Percentiles rank a stretch among this genome's conserved stretches.
phyloP scores from a whole-genome alignment of 2,329 filamentous ascomycete genomes.

The Colletotrichum phormii region DNA sequence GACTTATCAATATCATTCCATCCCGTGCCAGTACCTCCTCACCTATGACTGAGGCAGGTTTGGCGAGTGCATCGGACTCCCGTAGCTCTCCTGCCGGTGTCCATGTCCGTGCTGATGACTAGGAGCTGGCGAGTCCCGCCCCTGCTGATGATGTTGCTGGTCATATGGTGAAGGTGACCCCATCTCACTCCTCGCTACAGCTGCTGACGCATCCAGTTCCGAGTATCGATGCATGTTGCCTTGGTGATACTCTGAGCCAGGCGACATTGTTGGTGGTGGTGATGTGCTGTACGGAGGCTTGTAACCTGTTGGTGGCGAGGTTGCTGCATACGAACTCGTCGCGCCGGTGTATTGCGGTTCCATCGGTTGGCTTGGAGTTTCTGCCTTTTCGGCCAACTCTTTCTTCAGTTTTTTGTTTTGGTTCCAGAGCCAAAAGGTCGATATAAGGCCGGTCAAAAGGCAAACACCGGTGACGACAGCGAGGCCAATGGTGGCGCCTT shows the following conservation, averaged over 20 bases:
- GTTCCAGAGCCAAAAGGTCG: conserved; percentile 38
- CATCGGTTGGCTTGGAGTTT: neutral
- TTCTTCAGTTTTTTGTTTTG: conserved; percentile 39
- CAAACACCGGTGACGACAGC: conserved; percentile 40
- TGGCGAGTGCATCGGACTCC: neutral
- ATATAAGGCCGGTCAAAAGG: conserved; percentile 33
- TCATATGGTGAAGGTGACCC: conserved; percentile 32
- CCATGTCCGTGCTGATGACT: neutral
- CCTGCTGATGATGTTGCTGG: conserved; percentile 15
- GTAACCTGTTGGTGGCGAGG: conserved; percentile 19
- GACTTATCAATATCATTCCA: neutral
- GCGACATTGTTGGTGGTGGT: conserved; percentile 2
- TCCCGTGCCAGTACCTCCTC: accelerated
- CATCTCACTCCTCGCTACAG: conserved; percentile 32
- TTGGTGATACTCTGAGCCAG: conserved; percentile 31
- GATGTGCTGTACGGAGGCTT: conserved; percentile 14
- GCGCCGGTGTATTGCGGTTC: conserved; percentile 13
- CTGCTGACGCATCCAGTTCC: conserved; percentile 39
- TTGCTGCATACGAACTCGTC: conserved; percentile 7
- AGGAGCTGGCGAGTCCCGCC: conserved; percentile 15
- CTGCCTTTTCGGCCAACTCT: conserved; percentile 26
- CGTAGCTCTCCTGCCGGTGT: neutral
- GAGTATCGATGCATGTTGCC: conserved; percentile 37
- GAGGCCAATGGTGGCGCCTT: conserved; percentile 42
- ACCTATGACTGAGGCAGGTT: neutral